Base-by-base conservation (phyloP, 1,284 basidiomycete genomes). In the Tausonia pullulans region DNA sequence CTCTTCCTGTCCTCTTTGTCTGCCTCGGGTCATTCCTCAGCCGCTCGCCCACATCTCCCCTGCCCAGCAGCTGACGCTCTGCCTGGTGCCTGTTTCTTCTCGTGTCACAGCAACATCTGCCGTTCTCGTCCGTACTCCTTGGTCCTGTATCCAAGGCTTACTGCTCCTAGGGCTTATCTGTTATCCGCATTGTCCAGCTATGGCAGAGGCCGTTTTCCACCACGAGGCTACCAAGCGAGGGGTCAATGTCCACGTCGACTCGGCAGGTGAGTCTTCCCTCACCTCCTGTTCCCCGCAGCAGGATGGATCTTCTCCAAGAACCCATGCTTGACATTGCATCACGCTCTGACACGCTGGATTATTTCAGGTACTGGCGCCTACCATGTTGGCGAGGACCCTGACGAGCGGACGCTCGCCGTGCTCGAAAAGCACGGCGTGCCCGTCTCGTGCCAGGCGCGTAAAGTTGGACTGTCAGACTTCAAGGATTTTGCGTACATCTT, bases 161-260 rank as follows among this genome's bases (percentile, higher is more conserved):
- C 27, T n/a, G 11, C 41, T 44, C 48, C 39, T n/a, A 43, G 13
- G 10, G 11, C 48, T 4, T 27, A 27, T 53, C 41, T 7, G 45
- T 41, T 6, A 43, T 11, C 40, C n/a, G 62, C 75, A 74, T 62
- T 74, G 74, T 44, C 75, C 76, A 16, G 75, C 76, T 40, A 78
- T 78, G 75, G 76, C 77, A n/a, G 77, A 77, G 72, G 77, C 76
- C n/a, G 72, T 77, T 5, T 66, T 78, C 50, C 70, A 68, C 8
- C 69, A 74, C 57, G 72, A 73, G 50, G 71, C 74, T 44, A 51
- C 43, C 44, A 67, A 58, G 53, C 64, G 58, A 3, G 68, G 65
- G 27, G 63, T 68, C 48, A 68, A 71, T 7, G 66, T 77, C 39
- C 59, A 54, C 2, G 72, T 77, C 51, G 77, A 78, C 57, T 76